Evolutionary conservation across 345 rosid species (phyloP).

Genomic region (Boechera stricta): DNA sequence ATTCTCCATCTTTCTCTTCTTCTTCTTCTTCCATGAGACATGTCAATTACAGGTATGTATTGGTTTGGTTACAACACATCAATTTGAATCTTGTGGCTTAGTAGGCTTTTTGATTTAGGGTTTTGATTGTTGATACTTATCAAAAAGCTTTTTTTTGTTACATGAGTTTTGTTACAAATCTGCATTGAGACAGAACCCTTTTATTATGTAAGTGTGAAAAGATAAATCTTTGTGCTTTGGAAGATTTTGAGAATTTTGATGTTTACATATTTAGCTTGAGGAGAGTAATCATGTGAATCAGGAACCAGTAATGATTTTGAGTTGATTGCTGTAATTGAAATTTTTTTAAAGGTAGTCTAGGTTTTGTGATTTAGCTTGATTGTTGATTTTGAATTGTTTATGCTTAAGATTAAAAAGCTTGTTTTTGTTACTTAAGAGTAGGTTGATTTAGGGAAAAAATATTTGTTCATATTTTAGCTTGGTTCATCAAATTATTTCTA

Average conservation of each 20-base stretch:
- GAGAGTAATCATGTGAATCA: background rate
- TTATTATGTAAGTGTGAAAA: background rate
- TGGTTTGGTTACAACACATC: background rate
- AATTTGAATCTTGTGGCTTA: background rate
- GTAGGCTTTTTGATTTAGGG: background rate
- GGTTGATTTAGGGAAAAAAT: no score
- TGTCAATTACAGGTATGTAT: slow-evolving; percentile 42
- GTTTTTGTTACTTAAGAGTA: no score
- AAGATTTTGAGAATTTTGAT: background rate
- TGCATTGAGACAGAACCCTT: background rate
- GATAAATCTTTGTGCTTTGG: background rate
- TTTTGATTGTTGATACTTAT: background rate
- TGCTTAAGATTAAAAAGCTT: no score
- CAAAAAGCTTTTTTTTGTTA: background rate
- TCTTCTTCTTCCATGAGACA: slow-evolving; percentile 43
- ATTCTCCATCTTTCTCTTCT: slow-evolving; percentile 38
- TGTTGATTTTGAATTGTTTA: background rate
- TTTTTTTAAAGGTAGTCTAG: background rate
- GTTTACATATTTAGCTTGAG: background rate
- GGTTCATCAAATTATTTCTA: no score
- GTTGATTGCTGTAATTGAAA: background rate
- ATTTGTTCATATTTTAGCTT: no score
- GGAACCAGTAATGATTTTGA: background rate
- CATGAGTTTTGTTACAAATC: background rate
- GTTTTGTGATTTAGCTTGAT: background rate